Evolutionary conservation across 1,284 basidiomycete species (phyloP).

Genomic region (Cystobasidiaceae sp.): DNA sequence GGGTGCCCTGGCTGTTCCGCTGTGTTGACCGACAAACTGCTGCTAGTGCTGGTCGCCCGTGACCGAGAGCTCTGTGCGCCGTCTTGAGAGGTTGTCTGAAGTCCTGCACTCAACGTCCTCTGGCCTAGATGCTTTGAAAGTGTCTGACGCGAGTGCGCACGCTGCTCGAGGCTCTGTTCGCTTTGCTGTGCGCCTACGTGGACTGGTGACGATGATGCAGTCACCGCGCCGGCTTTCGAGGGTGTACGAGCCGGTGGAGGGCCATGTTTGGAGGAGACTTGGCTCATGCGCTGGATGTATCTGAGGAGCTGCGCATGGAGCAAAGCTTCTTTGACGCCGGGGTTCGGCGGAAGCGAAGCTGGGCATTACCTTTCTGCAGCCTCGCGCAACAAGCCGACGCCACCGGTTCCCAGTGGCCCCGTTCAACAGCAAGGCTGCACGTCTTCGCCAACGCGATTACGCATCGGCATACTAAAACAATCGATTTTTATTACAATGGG

Average conservation of each 20-base stretch:
- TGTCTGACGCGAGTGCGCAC: conserved; percentile 10
- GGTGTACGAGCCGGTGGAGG: background rate
- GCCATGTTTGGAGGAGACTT: background rate
- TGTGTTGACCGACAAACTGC: no score
- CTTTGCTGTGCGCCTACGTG: conserved; percentile 1
- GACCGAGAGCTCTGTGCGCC: background rate
- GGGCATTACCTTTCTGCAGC: no score
- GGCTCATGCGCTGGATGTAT: background rate
- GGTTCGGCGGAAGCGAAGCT: no score
- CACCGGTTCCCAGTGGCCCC: no score
- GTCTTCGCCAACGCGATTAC: no score
- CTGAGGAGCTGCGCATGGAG: background rate
- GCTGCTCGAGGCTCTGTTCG: background rate
- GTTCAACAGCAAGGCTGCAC: no score
- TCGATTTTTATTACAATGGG: no score
- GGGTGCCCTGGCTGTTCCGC: no score
- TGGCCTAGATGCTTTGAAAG: conserved; percentile 19
- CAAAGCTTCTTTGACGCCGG: no score
- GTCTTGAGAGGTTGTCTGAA: background rate
- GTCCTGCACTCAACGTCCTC: background rate
- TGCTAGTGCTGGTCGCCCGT: conserved; percentile 1
- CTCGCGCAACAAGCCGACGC: no score
- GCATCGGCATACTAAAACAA: no score
- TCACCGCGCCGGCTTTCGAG: background rate
- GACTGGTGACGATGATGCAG: conserved; percentile 4